These are phyloP conservation scores for Arthrobotrys megalospora DNA, from an alignment of 2,329 filamentous ascomycete genomes.

Conservation along the genomic window DNA sequence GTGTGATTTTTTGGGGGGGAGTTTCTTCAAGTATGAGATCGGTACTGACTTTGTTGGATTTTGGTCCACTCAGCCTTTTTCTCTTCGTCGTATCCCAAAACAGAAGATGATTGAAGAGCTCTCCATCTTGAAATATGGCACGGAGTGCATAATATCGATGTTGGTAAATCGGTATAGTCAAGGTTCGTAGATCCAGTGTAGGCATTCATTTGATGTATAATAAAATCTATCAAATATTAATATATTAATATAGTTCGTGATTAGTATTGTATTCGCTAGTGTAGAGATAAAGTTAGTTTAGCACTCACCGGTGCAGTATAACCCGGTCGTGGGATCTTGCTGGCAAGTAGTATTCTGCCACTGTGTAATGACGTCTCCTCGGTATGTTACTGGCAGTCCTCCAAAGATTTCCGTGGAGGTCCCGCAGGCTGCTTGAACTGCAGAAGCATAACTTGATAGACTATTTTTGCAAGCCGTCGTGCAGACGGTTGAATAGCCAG, in stretches of 20 bases:
- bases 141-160: background rate
- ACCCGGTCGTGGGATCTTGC: conserved; percentile 8
- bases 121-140: conserved; percentile 9
- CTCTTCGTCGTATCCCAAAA: conserved; percentile 12
- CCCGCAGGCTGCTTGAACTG: background rate
- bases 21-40: background rate
- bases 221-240: background rate
- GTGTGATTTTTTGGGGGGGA: background rate
- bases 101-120: conserved; percentile 6
- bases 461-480: background rate
- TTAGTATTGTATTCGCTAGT: background rate
- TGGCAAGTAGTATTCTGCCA: conserved; percentile 23
- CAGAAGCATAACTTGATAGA: background rate
- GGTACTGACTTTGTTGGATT: conserved; percentile 24
- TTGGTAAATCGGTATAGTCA: conserved; percentile 16
- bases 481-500: background rate
- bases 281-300: background rate
- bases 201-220: background rate
- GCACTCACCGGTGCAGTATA: conserved; percentile 13
- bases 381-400: conserved; percentile 2
- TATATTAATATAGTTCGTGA: too few species aligned
- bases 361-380: background rate
- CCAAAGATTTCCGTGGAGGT: conserved; percentile 9
- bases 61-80: conserved; percentile 5
- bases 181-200: conserved; percentile 16